Evolutionary conservation across 1,284 basidiomycete species (phyloP).

Genomic region (Lignosus rhinocerotis): DNA sequence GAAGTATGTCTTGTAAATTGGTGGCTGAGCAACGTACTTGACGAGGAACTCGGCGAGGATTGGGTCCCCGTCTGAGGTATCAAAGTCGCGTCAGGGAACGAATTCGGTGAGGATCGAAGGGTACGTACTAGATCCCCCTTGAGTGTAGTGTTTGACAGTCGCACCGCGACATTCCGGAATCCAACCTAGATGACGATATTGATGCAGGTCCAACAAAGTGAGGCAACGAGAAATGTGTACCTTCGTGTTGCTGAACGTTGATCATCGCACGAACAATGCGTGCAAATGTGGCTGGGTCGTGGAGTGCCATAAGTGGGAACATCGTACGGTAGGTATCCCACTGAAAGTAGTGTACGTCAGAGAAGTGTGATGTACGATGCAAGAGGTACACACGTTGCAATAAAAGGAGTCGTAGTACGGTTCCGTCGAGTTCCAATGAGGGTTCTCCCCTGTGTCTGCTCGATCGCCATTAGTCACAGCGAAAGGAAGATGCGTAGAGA

Average conservation of each 20-base stretch:
- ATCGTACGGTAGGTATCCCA: constrained; percentile 68
- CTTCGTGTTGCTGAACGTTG: constrained; percentile 68
- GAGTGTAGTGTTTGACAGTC: constrained; percentile 48
- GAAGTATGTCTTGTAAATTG: no score
- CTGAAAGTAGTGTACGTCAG: constrained; percentile 30
- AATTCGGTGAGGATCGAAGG: not conserved
- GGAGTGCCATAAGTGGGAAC: constrained; percentile 58
- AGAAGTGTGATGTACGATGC: not conserved
- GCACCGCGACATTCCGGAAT: constrained; percentile 65
- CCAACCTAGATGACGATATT: constrained; percentile 44
- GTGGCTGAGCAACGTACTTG: constrained; percentile 42
- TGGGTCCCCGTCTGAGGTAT: constrained; percentile 53
- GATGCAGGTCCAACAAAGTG: no score
- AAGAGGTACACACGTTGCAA: constrained; percentile 51
- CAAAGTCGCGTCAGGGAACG: not conserved
- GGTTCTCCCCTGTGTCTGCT: constrained; percentile 69
- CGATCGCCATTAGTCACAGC: no score
- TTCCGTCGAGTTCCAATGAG: constrained; percentile 62
- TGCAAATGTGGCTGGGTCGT: constrained; percentile 58
- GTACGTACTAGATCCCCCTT: constrained; percentile 64
- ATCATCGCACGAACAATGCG: constrained; percentile 62
- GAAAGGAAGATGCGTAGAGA: not conserved
- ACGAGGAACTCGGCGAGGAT: constrained; percentile 67
- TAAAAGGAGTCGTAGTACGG: constrained; percentile 71
- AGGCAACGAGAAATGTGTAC: constrained; percentile 28